Evolutionary conservation across 2,329 filamentous ascomycete genomes (phyloP), one percentile per base, ranked within the genome.

Genomic region (Paracoccidioides lutzii): DNA sequence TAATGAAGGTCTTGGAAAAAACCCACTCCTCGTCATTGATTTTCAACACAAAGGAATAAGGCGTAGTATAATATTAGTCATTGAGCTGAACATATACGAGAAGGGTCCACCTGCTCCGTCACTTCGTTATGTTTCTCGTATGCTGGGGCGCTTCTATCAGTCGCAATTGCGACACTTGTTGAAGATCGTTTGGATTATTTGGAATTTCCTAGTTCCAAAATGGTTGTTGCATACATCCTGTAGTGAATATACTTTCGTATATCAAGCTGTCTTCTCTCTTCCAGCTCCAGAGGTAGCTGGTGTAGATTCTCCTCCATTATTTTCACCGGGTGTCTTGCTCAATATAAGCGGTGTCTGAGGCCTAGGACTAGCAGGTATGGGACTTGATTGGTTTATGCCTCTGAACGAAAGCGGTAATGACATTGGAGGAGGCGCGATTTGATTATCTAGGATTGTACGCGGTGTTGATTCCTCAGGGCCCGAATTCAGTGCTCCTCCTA

Each of bases 391-490:
- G 32, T 54, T 52, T 45, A 56, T 56, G 42, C 46, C 50, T 28
- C 51, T 54, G 42, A 56, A 55, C n/a, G 60, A 50, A 12, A 51
- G 53, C 12, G 38, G 14, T 22, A 52, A 54, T 3, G 57, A 41
- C 14, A 57, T 43, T 15, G 57, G 49, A 22, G 55, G 48, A n/a
- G 30, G 32, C 9, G 55, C 10, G 10, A 57, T 53, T 37, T 55
- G 60, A 14, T 44, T 28, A n/a, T 58, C 60, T 14, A 58, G 33
- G 28, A 48, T 52, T 33, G 54, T 55, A 32, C 60, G 56, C 35
- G 59, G 52, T 14, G 54, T 60, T 30, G 52, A 46, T 32, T 61
- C 59, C 35, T 55, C 57, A 32, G 51, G 35, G 43, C 49, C 57
- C n/a, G 51, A 15, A 41, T 33, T 35, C 12, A 53, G 33, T 37